Evolutionary conservation across 768 basidiomycete species (phyloP), one percentile per base, ranked within the genome.

Genomic region (Phylloporus arenicola): DNA sequence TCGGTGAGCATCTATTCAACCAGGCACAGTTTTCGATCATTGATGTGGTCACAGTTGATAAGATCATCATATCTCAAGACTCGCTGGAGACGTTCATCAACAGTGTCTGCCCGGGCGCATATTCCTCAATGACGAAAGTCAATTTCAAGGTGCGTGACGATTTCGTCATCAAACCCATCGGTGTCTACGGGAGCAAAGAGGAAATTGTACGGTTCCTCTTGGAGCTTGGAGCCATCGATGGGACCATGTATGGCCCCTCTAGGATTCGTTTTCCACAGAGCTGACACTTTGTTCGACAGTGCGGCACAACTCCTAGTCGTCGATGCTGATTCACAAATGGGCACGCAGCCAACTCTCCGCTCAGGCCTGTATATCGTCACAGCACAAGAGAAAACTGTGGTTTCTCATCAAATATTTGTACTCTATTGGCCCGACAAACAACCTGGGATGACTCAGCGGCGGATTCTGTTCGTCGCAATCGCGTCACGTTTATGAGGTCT

Each of bases 401-500:
- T 5, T 2, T 27, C 41, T 2, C 60, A 68, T 22, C 58, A 68
- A 20, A 44, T 77, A 7, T 80, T 77, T 44, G 70, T 80, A 13
- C 55, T 84, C 8, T 83, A 79, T 49, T 84, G 83, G 82, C 82
- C 82, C 0, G 80, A 84, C 70, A 78, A 27, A 71, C 65, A 0
- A 83, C 82, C 0, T 84, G 82, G 82, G 60, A 76, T 29, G 80
- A 82, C 58, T 63, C 69, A 16, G 74, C 78, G 0, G 33, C 64
- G 9, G 65, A 72, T 1, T 65, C 78, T 5, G 72, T 79, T 42
- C 58, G 69, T 25, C 72, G 75, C 3, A 84, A 82, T 63, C 71
- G 82, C 7, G 67, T 77, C 3, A 80, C 81, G 0, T 84, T 84
- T 55, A 82, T 84, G 79, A 65, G 82, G 82, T 79, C 62, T 34